Evolutionary conservation across 225 moss, liverwort and hornwort species (phyloP), one percentile per base, ranked within the genome.

Genomic region (Pseudoscleropodium purum): DNA sequence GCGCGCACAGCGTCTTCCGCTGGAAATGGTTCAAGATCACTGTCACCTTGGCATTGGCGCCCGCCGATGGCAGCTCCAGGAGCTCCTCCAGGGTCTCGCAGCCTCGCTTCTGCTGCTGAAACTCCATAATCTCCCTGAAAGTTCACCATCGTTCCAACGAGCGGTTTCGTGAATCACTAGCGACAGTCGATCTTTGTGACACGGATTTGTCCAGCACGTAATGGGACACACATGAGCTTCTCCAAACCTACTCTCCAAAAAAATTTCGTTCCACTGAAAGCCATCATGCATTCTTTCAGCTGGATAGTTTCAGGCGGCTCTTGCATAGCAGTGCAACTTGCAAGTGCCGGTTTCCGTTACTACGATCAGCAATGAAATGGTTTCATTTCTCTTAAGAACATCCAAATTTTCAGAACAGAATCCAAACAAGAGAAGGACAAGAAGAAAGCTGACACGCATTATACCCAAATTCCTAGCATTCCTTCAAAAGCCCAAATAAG

Each of bases 1-100:
- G 98, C 25, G 94, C 90, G 68, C 98, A 98, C 52, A 98, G 90
- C 47, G 98, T 98, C 86, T 91, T 94, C 64, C 98, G 92, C 81
- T 96, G 89, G 84, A 96, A 98, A 62, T 98, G 98, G 86, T 98
- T 98, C 57, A 98, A 90, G 76, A 98, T 90, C n/a, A 98, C 97
- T 6, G 98, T 98, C 74, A 98, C 93, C 88, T 93, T 96, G 39
- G 95, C 92, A 18, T 87, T 18, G n/a, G 29, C 31, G 37, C 87
- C 91, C 29, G 89, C 87, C 24, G 98, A 97, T 4, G 97, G 95
- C 89, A 95, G 30, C 36, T 67, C 75, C 96, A 98, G 85, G 73
- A 98, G 93, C 91, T 97, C 98, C 39, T 94, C 78, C 79, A 98
- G 83, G 18, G 95, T 95, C 89, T 98, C 98, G 90, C 96, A 96